Base-by-base conservation (phyloP, 2,329 filamentous ascomycete genomes). In the Colletotrichum incanum region DNA sequence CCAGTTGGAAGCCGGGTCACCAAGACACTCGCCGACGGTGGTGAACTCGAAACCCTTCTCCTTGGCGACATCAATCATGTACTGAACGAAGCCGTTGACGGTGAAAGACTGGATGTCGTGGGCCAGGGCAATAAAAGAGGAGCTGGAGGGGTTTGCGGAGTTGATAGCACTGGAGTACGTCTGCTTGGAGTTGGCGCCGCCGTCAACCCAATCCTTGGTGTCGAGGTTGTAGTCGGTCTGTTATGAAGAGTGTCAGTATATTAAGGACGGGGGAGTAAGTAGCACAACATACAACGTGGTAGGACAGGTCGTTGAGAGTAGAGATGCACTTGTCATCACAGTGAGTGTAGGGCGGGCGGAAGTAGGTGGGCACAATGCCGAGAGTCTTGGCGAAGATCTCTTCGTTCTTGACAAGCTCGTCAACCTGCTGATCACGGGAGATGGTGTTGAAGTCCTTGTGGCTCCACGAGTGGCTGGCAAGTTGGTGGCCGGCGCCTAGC, bases 401-500 rank as follows among this genome's bases (percentile, higher is more conserved):
- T 76, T 88, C 85, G 74, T 85, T 84, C 71, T 81, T 81, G 54
- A 83, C 74, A 76, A 87, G 83, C 74, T 88, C 82, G 50, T 79
- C 73, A 23, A 76, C 75, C 63, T 81, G 79, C 60, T 80, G 79
- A 23, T 77, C 72, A 28, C 79, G 78, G 1, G 76, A 79, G 65
- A 86, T 73, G 28, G 76, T 74, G 62, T 78, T 79, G 20, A 86
- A 80, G 73, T 87, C 81, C 65, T 81, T 77, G 75, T 88, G 86
- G n/a, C 82, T 82, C 82, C 82, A 87, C 1, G 85, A 86, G 76
- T 88, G 86, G 62, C 82, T 84, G 59, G 79, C 86, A 45, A 88
- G 78, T 62, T 88, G 86, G 75, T 88, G 86, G 47, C 86, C 85
- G 49, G 81, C 80, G 4, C 74, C 74, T 60, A 82, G 75, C 82